Evolutionary conservation across 2,329 filamentous ascomycete species (phyloP), one percentile per base, ranked within the genome.

Genomic region (Coleophoma crateriformis): DNA sequence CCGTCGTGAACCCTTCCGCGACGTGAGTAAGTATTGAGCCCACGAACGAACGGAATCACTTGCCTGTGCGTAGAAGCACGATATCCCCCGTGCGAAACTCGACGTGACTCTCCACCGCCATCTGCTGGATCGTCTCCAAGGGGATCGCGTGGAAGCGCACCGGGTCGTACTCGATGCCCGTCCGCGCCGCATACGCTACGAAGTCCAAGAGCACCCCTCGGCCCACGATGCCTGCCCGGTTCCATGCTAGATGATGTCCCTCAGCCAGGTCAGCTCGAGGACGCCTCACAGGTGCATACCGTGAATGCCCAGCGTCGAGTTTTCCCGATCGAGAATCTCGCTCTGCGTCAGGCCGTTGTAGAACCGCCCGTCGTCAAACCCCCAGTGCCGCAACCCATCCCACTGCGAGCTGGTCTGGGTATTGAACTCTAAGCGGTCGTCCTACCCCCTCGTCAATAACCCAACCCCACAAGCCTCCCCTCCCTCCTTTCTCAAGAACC

Each of bases 311-410:
- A 49, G 12, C 43, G 67, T 50, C 73, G 69, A 42, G 73, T 71
- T 10, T 67, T 42, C 33, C 13, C 46, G 53, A 20, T 40, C 40
- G 11, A 19, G 10, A 10, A 42, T 43, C 17, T 44, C 45, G 12
- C 32, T 33, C 17, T 50, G 40, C 12, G 17, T 41, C 7, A 42
- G n/a, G 4, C 46, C 46, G 13, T 15, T 33, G 22, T 47, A 41
- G 19, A 40, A 47, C 8, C 42, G 20, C 17, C 42, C 42, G 12
- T 45, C 42, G n/a, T 45, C 42, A 13, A 45, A 27, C n/a, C 44
- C 44, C 66, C 71, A 77, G 53, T 77, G 73, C 10, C 72, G 64
- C 50, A 75, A 72, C 7, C 73, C 72, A 62, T 75, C 73, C 73
- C 73, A 76, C 19, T 47, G 45, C 20, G 33, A 38, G 11, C 33